These are phyloP conservation scores for Beauveria medogensis DNA, from an alignment of 2,329 filamentous ascomycete genomes.

Conservation along the genomic window DNA sequence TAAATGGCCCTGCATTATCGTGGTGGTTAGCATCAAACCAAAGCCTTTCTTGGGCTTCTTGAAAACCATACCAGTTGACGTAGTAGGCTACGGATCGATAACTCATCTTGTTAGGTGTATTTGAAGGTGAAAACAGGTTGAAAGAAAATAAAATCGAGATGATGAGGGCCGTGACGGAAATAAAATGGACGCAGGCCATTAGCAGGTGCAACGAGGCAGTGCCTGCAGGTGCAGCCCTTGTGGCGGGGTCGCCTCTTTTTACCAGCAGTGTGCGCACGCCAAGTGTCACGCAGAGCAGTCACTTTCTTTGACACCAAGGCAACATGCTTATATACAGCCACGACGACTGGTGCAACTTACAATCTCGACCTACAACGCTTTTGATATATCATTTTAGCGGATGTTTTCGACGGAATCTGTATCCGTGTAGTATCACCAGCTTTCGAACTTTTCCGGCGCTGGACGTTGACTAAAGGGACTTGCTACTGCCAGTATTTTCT, in stretches of 20 bases:
- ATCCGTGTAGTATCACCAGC: too few relatives aligned
- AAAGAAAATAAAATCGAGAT: not conserved
- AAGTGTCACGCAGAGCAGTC: too few relatives aligned
- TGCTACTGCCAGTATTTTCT: too few relatives aligned
- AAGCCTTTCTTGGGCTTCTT: not conserved
- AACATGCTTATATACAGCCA: too few relatives aligned
- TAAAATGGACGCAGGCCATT: slow-evolving; percentile 2
- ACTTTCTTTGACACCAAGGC: too few relatives aligned
- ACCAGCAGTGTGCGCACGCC: not conserved
- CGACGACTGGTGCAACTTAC: too few relatives aligned
- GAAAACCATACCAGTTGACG: slow-evolving; percentile 52
- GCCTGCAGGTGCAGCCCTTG: slow-evolving; percentile 4
- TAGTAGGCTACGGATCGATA: slow-evolving; percentile 66
- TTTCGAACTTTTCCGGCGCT: too few relatives aligned
- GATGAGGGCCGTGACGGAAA: not conserved
- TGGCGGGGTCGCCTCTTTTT: not conserved
- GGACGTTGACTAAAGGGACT: too few relatives aligned
- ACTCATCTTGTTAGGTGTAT: slow-evolving; percentile 22
- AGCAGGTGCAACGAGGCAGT: slow-evolving; percentile 5
- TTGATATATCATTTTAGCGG: too few relatives aligned
- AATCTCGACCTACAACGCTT: too few relatives aligned
- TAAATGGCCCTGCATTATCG: slow-evolving; percentile 61
- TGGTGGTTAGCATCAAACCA: slow-evolving; percentile 15
- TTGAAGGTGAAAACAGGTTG: not conserved
- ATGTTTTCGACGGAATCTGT: too few relatives aligned